Evolutionary conservation across 1,284 basidiomycete genomes (phyloP), one percentile per base, ranked within the genome.

Genomic region (Ceratobasidium sp.): DNA sequence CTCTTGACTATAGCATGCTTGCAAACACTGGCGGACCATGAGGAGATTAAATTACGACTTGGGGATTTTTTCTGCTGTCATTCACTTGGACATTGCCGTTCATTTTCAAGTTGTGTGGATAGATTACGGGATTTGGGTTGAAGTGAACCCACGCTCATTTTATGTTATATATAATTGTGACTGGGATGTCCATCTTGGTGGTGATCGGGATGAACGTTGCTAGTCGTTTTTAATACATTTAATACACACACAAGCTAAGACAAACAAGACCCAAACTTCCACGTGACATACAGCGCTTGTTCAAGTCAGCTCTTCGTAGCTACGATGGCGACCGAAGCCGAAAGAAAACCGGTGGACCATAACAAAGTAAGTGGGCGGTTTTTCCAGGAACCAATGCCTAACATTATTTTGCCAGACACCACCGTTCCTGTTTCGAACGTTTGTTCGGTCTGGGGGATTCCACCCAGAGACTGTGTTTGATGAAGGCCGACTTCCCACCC

Each of bases 341-440:
- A 65, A 29, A 43, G 17, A 25, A 54, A 29, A 25, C 37, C 51
- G 15, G 62, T 65, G 25, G 62, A 75, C 34, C 61, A 52, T n/a
- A 54, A 6, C 62, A 75, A 75, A n/a, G 54, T 65, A 15, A 40
- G 76, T 40, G 64, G 22, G 66, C 34, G 54, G 3, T 46, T 22
- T 40, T 51, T 25, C 11, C 25, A 54, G 8, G 5, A 32, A 11
- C 9, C 34, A 22, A 67, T 43, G 29, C 25, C n/a, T 9, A n/a
- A 40, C 32, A n/a, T 29, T 8, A 54, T 43, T 15, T 13, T 4
- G 77, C 2, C 44, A 94, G 92, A 92, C 90, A 9, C 87, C 90
- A 0, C 92, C 93, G 6, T 94, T 94, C 82, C 88, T 94, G 76
- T 89, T 94, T 44, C 87, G 93, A 74, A 87, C 92, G n/a, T 94